Evolutionary conservation across 352 stramenopile species (phyloP).

Genomic region (Phytopythium ostracodes): DNA sequence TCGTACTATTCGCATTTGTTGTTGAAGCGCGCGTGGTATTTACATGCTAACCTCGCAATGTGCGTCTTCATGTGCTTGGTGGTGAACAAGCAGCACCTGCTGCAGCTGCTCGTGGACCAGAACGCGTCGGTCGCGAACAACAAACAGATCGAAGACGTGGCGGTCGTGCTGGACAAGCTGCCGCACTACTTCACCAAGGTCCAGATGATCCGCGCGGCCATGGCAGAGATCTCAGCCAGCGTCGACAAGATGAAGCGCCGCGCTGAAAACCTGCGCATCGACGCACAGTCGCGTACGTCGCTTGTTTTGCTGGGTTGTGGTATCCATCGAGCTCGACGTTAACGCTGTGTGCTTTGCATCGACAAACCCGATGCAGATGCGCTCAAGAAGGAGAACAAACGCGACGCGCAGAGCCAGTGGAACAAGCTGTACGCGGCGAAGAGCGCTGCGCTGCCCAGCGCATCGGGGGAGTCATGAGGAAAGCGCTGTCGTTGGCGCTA

Average conservation of each 20-base stretch:
- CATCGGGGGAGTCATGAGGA: conserved; percentile 4
- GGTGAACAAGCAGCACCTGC: conserved; percentile 32
- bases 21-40: background rate
- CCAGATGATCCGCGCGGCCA: conserved; percentile 54
- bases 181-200: conserved; percentile 66
- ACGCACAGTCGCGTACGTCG: conserved; percentile 70
- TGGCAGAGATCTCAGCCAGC: conserved; percentile 50
- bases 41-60: background rate
- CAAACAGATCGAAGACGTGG: conserved; percentile 53
- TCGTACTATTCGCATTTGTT: background rate
- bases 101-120: conserved; percentile 43
- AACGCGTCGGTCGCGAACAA: conserved; percentile 49
- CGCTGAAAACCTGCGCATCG: conserved; percentile 59
- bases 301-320: background rate
- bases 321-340: too few relatives aligned
- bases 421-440: conserved; percentile 77
- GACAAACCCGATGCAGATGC: conserved; percentile 42
- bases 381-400: conserved; percentile 80
- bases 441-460: conserved; percentile 14
- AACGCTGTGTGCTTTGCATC: conserved; percentile 6
- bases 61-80: background rate
- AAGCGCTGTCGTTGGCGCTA: background rate
- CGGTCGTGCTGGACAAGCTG: conserved; percentile 64
- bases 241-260: conserved; percentile 73
- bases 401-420: conserved; percentile 65